Conservation (phyloP, 306 rosid genomes). For the Glycine latifolia region DNA sequence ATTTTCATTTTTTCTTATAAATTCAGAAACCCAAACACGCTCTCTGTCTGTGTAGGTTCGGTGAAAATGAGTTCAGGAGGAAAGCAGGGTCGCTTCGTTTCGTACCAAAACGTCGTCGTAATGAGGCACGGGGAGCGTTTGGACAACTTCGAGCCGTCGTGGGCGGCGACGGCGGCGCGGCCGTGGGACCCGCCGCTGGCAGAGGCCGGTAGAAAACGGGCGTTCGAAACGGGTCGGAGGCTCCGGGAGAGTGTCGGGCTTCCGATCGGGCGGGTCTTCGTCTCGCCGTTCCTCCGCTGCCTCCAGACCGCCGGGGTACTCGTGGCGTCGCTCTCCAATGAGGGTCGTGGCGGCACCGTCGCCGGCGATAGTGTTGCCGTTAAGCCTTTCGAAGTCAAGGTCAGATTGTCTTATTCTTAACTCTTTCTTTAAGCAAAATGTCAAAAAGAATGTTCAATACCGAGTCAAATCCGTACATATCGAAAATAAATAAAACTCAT, state of each 20-base stretch:
- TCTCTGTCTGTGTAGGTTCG: neutral
- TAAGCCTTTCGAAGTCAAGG: slow-evolving; percentile 66
- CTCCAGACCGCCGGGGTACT: slow-evolving; percentile 72
- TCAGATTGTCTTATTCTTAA: slow-evolving; percentile 20
- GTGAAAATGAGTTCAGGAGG: slow-evolving; percentile 39
- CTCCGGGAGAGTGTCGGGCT: slow-evolving; percentile 57
- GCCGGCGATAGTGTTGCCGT: neutral
- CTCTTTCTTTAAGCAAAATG: too few relatives aligned
- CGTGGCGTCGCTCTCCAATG: slow-evolving; percentile 52
- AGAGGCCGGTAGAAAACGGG: slow-evolving; percentile 59
- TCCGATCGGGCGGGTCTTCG: slow-evolving; percentile 73
- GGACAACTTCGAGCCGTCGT: slow-evolving; percentile 67
- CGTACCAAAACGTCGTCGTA: slow-evolving; percentile 71
- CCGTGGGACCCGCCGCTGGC: slow-evolving; percentile 89
- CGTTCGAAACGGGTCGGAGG: slow-evolving; percentile 58
- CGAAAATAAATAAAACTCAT: too few relatives aligned
- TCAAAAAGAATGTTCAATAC: too few relatives aligned
- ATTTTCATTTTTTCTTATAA: neutral
- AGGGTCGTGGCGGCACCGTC: neutral
- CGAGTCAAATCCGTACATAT: too few relatives aligned
- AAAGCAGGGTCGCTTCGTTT: neutral
- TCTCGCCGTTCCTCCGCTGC: slow-evolving; percentile 91
- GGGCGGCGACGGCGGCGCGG: slow-evolving; percentile 61
- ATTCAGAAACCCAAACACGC: neutral
- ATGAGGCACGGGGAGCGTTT: slow-evolving; percentile 95